Conservation (phyloP, 2,329 filamentous ascomycete genomes). For the Cladosporium colombiae region DNA sequence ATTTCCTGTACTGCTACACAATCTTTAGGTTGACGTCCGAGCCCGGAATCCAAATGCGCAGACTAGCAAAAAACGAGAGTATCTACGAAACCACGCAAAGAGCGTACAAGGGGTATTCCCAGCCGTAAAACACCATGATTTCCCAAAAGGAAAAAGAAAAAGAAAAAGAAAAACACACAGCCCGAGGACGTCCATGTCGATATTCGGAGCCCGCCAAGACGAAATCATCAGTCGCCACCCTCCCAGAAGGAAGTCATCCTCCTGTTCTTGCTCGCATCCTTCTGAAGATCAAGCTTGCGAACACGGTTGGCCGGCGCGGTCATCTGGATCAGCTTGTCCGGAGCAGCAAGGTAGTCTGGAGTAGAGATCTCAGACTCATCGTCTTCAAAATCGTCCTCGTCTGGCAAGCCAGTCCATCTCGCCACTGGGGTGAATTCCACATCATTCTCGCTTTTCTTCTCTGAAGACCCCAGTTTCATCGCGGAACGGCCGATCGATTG, state of each 20-base stretch:
- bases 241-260: constrained; percentile 33
- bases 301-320: constrained; percentile 39
- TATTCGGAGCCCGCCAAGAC: not conserved
- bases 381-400: constrained; percentile 32
- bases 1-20: not conserved
- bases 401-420: constrained; percentile 27
- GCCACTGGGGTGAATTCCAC: constrained; percentile 20
- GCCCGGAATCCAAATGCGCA: not conserved
- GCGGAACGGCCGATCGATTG: constrained; percentile 31
- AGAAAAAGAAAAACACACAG: not conserved
- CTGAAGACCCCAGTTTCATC: constrained; percentile 27
- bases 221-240: not conserved
- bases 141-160: not conserved
- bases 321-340: constrained; percentile 35
- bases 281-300: constrained; percentile 33
- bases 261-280: constrained; percentile 30
- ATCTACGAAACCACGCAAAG: not conserved
- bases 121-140: not conserved
- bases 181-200: not conserved
- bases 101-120: not conserved
- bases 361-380: constrained; percentile 33
- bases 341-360: constrained; percentile 34
- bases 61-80: not conserved
- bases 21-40: not conserved
- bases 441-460: not conserved